A percentile compares a stretch with the other conserved stretches of the same genome.
phyloP scores from a whole-genome alignment of 306 rosid genomes.

The Rosa rugosa region DNA sequence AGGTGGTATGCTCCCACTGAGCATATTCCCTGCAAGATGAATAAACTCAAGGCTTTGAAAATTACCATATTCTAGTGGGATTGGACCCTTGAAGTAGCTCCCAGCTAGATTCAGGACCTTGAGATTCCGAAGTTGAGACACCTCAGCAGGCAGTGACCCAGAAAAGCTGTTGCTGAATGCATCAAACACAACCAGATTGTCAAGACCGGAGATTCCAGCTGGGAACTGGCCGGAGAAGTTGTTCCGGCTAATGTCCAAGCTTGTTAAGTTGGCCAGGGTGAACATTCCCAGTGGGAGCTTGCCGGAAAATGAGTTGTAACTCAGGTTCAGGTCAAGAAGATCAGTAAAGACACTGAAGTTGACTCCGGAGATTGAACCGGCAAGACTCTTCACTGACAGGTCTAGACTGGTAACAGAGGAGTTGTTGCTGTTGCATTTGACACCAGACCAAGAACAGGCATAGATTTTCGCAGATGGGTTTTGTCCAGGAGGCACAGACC shows the following conservation, averaged over 20 bases:
- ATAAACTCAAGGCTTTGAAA: constrained; percentile 76
- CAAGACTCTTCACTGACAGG: constrained; percentile 68
- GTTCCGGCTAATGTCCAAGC: constrained; percentile 79
- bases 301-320: constrained; percentile 73
- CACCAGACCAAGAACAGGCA: constrained; percentile 89
- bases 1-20: constrained; percentile 64
- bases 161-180: constrained; percentile 93
- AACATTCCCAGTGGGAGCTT: constrained; percentile 61
- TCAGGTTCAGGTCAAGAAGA: constrained; percentile 69
- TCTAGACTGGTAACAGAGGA: constrained; percentile 64
- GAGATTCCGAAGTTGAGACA: constrained; percentile 55
- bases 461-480: constrained; percentile 45
- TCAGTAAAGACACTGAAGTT: constrained; percentile 47
- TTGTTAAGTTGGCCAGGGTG: constrained; percentile 61
- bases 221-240: constrained; percentile 87
- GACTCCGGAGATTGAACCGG: constrained; percentile 53
- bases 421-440: constrained; percentile 57
- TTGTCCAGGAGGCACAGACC: constrained; percentile 49
- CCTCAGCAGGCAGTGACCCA: constrained; percentile 65
- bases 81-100: constrained; percentile 84
- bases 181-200: constrained; percentile 53
- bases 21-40: constrained; percentile 83
- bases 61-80: constrained; percentile 79
- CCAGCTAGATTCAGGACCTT: constrained; percentile 79
- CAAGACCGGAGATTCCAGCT: constrained; percentile 48